Conservation (phyloP, 805 yeast species). For the Komagataella mondaviorum region DNA sequence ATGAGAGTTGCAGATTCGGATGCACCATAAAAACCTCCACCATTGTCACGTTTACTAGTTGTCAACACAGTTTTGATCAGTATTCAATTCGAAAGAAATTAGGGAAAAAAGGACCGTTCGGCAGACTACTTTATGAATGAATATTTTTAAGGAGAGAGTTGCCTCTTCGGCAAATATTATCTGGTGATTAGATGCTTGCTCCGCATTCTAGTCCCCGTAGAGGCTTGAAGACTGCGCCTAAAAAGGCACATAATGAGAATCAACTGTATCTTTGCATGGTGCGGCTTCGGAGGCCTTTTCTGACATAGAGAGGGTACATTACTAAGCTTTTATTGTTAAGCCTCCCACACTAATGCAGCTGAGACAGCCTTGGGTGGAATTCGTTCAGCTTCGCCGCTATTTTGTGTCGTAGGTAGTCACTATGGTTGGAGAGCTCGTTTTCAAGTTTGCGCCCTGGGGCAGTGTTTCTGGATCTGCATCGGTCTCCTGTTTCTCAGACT, state of each 20-base stretch:
- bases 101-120: background rate
- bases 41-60: slow-evolving; percentile 7
- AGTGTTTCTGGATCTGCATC: background rate
- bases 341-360: background rate
- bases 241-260: background rate
- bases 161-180: background rate
- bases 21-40: slow-evolving; percentile 15
- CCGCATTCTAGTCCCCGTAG: background rate
- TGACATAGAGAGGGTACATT: background rate
- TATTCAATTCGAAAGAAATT: background rate
- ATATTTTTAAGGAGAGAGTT: background rate
- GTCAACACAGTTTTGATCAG: background rate
- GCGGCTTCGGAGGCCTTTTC: background rate
- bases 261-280: background rate
- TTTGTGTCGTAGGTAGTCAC: background rate
- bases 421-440: background rate
- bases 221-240: background rate
- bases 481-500: background rate
- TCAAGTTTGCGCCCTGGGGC: background rate
- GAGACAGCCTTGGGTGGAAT: background rate
- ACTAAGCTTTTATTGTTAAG: background rate
- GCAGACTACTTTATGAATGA: background rate
- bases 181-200: background rate
- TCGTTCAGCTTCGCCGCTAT: background rate
- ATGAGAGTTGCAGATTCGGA: slow-evolving; percentile 16